Base-by-base conservation (phyloP, 1,284 basidiomycete species). In the Athelia psychrophila region DNA sequence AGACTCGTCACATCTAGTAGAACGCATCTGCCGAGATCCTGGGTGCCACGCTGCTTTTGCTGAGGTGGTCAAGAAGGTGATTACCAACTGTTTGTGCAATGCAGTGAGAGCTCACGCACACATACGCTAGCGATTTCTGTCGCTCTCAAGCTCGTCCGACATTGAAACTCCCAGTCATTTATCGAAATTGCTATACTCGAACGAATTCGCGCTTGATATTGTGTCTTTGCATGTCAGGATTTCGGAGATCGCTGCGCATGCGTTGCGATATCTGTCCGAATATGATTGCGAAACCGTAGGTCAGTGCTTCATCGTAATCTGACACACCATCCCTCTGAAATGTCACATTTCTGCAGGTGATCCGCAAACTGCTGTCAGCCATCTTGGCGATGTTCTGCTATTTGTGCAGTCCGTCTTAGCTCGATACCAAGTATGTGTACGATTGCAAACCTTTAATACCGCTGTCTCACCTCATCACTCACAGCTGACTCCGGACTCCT, bases 241-340 rank as follows among this genome's bases (percentile, higher is more conserved):
- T n/a, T 72, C 75, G 3, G 80, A 84, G 48, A 64, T 92, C 18
- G 69, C 89, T 27, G 80, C 79, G 19, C 74, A 80, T 57, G 79
- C 80, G 0, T 64, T 90, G 42, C 71, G 71, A n/a, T 78, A 88
- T 54, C 67, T 91, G 33, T 79, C 87, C 49, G 78, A 83, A 42
- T 90, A 86, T 59, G 87, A 90, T 59, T 88, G 84, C 54, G 88
- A 90, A 61, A 84, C 81, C 19, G 84, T 91, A 44, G 89, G 88
- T 86, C 64, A 24, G 85, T 71, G 46, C 13, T 23, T 47, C 27
- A 6, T 30, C 27, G 13, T 13, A 5, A 30, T 30, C n/a, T 30
- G 27, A 30, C 5, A 30, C 27, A 30, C 27, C 27, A 30, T 33
- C 27, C 44, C 42, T 23, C 25, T 27, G 30, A 42, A 51, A 49